Conservation (phyloP, 2,329 filamentous ascomycete genomes). For the Calonectria leucothoes region DNA sequence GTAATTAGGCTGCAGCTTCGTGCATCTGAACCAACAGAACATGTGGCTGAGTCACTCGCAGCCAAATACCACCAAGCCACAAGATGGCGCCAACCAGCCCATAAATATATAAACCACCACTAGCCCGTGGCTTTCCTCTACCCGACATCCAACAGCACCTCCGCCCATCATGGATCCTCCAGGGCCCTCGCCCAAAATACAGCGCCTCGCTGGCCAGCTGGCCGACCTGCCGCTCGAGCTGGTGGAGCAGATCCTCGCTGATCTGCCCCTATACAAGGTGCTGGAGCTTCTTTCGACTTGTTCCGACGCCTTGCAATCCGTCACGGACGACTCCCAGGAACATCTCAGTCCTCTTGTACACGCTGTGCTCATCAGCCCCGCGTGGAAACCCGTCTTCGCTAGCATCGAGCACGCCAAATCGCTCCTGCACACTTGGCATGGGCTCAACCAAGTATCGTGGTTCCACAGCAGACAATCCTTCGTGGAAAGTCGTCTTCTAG, state of each 20-base stretch:
- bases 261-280: background rate
- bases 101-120: background rate
- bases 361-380: background rate
- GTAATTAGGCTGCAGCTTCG: background rate
- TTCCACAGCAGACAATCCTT: background rate
- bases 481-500: background rate
- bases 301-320: background rate
- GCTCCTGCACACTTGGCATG: background rate
- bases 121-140: background rate
- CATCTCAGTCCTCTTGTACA: background rate
- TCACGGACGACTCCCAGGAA: background rate
- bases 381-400: background rate
- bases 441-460: background rate
- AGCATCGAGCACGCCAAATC: background rate
- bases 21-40: background rate
- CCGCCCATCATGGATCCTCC: background rate
- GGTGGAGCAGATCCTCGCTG: background rate
- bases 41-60: background rate
- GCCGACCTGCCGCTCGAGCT: background rate
- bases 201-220: background rate
- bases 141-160: background rate
- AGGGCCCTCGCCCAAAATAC: background rate
- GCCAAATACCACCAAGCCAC: background rate
- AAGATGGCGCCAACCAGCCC: background rate
- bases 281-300: background rate